Evolutionary conservation across 2,329 filamentous ascomycete genomes (phyloP), one percentile per base, ranked within the genome.

Genomic region (Didymella arachidicola): DNA sequence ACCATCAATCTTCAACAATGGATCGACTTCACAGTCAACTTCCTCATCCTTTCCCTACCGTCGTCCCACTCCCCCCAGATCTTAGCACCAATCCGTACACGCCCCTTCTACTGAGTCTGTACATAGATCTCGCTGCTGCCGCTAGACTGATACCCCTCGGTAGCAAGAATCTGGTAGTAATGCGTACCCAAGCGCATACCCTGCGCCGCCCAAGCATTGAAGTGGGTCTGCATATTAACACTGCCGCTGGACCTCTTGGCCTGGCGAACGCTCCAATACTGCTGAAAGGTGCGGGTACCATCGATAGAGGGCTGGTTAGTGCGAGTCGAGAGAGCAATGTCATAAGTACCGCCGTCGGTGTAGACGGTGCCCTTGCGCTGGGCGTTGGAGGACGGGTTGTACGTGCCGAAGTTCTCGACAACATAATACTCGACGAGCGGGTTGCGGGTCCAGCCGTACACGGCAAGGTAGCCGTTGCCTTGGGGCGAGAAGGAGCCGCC

Each of bases 381-480:
- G 36, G 68, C 44, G 19, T 75, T 80, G 61, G 79, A 78, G 62
- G 77, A 76, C 6, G 81, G 81, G 26, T 78, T 79, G 58, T 79
- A 77, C 56, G 78, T 76, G 43, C 80, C 82, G 64, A 79, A 82
- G 10, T 76, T 75, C 60, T 86, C 84, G 61, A 86, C 77, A 58
- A 86, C 79, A 73, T 86, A 86, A 77, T 85, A 86, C 62, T 86
- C 84, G 64, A 85, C 77, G 11, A 84, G 74, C 0, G 82, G 82
- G 62, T 78, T 78, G 14, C 71, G 77, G 4, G 81, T 83, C 83
- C 84, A 87, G 30, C 84, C 84, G 63, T 87, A 86, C 29, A 86
- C 70, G 16, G 83, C 66, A 18, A 73, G 64, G 26, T 70, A 70
- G 10, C 63, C 66, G 14, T 66, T 68, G 0, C 66, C 65, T 41